Percentiles rank a stretch among this genome's conserved stretches.
phyloP scores from a whole-genome alignment of 163 green algal species.

The Volvox carteri region DNA sequence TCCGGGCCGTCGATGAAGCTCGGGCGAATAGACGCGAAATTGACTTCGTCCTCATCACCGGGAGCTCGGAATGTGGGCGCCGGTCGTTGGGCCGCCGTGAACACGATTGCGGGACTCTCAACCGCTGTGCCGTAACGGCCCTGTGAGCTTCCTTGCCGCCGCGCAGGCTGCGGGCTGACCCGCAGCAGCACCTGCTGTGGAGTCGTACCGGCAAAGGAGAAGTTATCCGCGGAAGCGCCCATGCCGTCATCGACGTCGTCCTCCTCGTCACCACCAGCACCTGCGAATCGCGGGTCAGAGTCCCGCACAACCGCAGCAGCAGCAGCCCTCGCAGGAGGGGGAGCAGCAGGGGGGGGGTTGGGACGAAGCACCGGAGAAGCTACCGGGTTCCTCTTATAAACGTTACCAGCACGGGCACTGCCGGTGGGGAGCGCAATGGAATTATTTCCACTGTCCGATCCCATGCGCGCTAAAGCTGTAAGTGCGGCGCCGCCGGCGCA shows the following conservation, averaged over 20 bases:
- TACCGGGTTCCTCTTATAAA: not conserved
- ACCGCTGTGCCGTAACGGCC: not conserved
- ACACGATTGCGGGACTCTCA: not conserved
- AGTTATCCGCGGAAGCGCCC: conserved; percentile 39
- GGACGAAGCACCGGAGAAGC: not conserved
- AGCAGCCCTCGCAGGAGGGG: not conserved
- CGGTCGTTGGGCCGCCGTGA: not conserved
- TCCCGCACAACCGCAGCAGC: not conserved
- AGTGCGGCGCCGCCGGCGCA: not conserved
- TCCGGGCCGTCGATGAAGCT: conserved; percentile 36
- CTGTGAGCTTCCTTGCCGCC: conserved; percentile 3
- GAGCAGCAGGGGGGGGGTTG: not conserved
- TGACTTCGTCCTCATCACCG: conserved; percentile 31
- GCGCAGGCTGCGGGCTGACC: not conserved
- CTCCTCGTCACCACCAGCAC: no score
- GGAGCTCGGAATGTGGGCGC: not conserved
- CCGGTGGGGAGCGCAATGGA: not conserved
- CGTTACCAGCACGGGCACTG: not conserved
- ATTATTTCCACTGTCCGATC: conserved; percentile 3
- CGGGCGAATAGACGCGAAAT: conserved; percentile 44
- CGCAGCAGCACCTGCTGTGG: not conserved
- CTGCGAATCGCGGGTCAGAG: not conserved
- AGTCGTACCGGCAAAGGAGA: not conserved
- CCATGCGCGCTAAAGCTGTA: conserved; percentile 15
- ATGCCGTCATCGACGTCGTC: not conserved